These are phyloP conservation scores for Daldinia sp. DNA, from an alignment of 2,329 filamentous ascomycete genomes.

Conservation along the genomic window DNA sequence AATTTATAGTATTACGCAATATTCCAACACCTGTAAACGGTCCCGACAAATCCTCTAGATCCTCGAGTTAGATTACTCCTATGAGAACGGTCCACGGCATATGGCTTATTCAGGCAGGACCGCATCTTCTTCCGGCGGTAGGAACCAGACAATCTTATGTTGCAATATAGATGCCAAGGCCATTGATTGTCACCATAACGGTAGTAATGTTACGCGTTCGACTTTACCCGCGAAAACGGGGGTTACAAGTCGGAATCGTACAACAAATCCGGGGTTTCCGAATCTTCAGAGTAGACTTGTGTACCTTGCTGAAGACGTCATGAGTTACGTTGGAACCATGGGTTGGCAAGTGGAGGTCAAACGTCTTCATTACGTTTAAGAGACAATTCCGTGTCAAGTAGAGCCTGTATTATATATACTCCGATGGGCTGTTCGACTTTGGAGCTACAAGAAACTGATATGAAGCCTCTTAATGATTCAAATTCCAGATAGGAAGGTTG, in stretches of 20 bases:
- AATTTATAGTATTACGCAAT: background rate
- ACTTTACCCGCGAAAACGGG: constrained; percentile 36
- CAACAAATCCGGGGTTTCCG: constrained; percentile 1
- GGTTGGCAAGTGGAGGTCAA: background rate
- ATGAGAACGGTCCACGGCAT: constrained; percentile 13
- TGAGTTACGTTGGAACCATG: background rate
- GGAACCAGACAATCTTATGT: constrained; percentile 21
- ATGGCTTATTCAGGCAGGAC: constrained; percentile 29
- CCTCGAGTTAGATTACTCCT: constrained; percentile 10
- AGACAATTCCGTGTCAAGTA: background rate
- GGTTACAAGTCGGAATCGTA: constrained; percentile 10
- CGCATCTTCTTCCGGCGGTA: constrained; percentile 23
- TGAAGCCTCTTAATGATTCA: background rate
- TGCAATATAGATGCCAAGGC: constrained; percentile 35
- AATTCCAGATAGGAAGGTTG: constrained; percentile 18
- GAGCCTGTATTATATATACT: background rate
- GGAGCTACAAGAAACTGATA: background rate
- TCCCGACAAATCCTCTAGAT: constrained; percentile 14
- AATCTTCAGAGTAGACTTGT: background rate
- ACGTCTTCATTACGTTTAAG: background rate
- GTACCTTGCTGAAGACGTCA: constrained; percentile 3
- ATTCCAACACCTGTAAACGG: background rate
- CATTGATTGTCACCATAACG: constrained; percentile 13
- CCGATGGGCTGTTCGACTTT: background rate
- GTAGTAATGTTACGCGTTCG: constrained; percentile 18